Evolutionary conservation across 441 rosid genomes (phyloP).

Genomic region (Aleurites moluccanus): DNA sequence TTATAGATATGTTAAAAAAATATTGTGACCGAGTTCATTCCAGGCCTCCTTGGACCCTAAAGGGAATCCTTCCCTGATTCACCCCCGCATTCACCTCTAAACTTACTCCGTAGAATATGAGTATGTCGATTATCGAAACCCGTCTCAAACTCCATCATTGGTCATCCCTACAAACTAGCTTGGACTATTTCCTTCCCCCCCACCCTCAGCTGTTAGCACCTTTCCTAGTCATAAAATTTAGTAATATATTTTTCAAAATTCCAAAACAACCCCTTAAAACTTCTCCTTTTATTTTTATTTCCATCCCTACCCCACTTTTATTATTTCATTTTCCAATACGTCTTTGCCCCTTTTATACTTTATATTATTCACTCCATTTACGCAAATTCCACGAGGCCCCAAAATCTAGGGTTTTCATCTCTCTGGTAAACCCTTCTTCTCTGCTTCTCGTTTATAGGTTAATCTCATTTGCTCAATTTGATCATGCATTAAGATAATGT

Average conservation of each 20-base stretch:
- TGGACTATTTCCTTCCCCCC: too few relatives aligned
- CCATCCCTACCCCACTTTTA: constrained; percentile 10
- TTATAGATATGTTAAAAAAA: too few relatives aligned
- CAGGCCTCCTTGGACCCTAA: too few relatives aligned
- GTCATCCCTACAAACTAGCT: too few relatives aligned
- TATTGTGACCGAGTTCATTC: too few relatives aligned
- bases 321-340: constrained; percentile 13
- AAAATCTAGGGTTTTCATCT: constrained; percentile 41
- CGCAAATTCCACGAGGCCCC: constrained; percentile 34
- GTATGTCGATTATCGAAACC: too few relatives aligned
- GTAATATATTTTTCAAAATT: constrained; percentile 7
- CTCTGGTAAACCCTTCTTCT: constrained; percentile 14
- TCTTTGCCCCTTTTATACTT: constrained; percentile 7
- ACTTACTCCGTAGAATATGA: too few relatives aligned
- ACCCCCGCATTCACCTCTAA: too few relatives aligned
- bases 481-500: neutral
- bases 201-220: too few relatives aligned
- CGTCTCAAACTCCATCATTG: too few relatives aligned
- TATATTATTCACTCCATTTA: constrained; percentile 19
- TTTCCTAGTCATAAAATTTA: too few relatives aligned
- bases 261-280: constrained; percentile 25
- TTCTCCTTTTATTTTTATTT: neutral
- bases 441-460: neutral
- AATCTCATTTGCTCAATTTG: neutral
- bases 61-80: too few relatives aligned